Conservation (phyloP, 2,329 filamentous ascomycete species). For the Nemania sp. region DNA sequence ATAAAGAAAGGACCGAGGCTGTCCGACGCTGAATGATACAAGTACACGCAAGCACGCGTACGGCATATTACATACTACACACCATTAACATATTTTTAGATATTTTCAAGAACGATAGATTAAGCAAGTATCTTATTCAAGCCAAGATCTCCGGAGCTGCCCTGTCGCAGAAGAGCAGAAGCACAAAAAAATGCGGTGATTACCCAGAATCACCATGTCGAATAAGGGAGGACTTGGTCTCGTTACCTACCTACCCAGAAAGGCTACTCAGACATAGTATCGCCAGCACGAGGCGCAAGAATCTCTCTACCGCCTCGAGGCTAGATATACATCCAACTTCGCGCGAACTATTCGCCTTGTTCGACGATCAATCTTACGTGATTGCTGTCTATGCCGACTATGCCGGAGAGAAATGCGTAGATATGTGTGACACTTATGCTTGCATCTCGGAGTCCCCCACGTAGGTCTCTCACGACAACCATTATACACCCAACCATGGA, state of each 20-base stretch:
- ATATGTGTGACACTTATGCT: no score
- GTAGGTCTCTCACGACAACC: not conserved
- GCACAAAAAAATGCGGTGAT: not conserved
- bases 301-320: constrained; percentile 18
- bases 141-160: no score
- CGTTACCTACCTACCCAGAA: no score
- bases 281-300: not conserved
- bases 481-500: not conserved
- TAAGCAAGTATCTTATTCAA: no score
- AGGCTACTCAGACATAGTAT: no score
- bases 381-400: constrained; percentile 9
- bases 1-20: not conserved
- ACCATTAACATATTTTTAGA: constrained; percentile 25
- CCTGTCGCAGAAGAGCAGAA: no score
- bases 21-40: not conserved
- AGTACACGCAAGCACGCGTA: not conserved
- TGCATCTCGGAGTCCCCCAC: not conserved
- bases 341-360: not conserved
- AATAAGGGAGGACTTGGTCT: not conserved
- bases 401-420: constrained; percentile 33
- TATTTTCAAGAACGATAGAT: not conserved
- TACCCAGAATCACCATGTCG: not conserved
- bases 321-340: constrained; percentile 26
- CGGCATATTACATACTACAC: not conserved
- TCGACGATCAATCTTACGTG: no score